phyloP scores from a whole-genome alignment of 352 stramenopile species.

The Globisporangium lucens region DNA sequence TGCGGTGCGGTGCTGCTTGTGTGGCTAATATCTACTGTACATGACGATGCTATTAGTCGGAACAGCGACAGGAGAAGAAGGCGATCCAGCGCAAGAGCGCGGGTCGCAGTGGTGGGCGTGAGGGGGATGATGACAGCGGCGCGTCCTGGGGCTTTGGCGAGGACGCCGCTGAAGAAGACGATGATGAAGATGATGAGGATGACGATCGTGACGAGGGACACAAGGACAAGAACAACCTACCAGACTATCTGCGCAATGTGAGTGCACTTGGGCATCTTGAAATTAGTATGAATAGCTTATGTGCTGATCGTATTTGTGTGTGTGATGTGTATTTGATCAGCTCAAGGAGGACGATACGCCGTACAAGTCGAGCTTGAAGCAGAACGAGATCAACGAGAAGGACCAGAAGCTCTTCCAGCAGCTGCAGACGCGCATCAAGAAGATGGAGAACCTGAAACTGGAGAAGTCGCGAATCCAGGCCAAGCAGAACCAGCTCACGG shows the following conservation, averaged over 20 bases:
- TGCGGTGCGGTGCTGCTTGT: neutral
- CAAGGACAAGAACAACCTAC: constrained; percentile 38
- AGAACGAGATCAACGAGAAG: constrained; percentile 52
- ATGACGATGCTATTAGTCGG: neutral
- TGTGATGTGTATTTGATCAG: constrained; percentile 10
- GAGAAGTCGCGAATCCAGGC: constrained; percentile 65
- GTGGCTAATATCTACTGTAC: neutral
- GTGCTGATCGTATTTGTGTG: neutral
- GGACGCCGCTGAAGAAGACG: constrained; percentile 67
- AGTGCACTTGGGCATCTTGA: constrained; percentile 1
- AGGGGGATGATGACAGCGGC: constrained; percentile 23
- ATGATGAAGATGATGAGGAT: constrained; percentile 37
- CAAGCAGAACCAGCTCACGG: constrained; percentile 65
- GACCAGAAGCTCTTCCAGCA: constrained; percentile 78
- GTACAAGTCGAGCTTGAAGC: constrained; percentile 53
- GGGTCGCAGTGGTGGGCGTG: neutral
- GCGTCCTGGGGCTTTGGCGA: constrained; percentile 84
- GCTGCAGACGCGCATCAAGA: constrained; percentile 72
- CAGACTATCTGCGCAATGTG: constrained; percentile 75
- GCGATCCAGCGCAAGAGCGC: constrained; percentile 15
- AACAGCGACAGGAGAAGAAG: constrained; percentile 21
- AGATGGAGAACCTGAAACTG: constrained; percentile 78
- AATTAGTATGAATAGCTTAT: neutral
- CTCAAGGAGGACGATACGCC: constrained; percentile 49
- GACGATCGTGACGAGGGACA: constrained; percentile 24